These are phyloP conservation scores for Achaetomiella virescens DNA, from an alignment of 495 filamentous ascomycete genomes.

Conservation along the genomic window DNA sequence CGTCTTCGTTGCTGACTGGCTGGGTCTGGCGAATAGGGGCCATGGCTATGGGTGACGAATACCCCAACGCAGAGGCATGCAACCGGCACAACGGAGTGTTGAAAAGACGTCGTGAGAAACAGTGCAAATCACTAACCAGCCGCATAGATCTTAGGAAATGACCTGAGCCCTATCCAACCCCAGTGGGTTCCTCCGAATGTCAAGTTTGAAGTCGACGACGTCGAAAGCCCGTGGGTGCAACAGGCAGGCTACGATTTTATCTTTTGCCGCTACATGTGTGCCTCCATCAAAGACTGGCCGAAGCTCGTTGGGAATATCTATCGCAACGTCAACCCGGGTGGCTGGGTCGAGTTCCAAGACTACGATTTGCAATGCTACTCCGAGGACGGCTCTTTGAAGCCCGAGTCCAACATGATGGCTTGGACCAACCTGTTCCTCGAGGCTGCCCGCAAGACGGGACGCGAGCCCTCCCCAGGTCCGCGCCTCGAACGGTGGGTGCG, in stretches of 20 bases:
- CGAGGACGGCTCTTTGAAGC: conserved; percentile 26
- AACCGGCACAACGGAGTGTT: too few species aligned
- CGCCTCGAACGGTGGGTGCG: conserved; percentile 17
- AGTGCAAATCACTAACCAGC: too few species aligned
- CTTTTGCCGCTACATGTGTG: conserved; percentile 42
- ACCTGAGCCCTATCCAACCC: conserved; percentile 49
- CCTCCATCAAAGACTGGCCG: conserved; percentile 44
- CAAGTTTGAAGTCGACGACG: conserved; percentile 47
- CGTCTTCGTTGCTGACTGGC: not conserved
- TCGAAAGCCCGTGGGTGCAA: conserved; percentile 47
- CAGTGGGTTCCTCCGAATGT: conserved; percentile 48
- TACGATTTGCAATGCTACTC: conserved; percentile 29
- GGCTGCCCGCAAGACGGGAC: conserved; percentile 17
- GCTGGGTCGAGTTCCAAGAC: conserved; percentile 44
- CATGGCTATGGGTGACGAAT: conserved; percentile 10
- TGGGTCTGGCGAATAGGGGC: conserved; percentile 12
- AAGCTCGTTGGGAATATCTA: conserved; percentile 36
- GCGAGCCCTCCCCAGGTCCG: conserved; percentile 1
- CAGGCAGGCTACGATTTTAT: conserved; percentile 45
- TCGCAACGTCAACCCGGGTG: conserved; percentile 39
- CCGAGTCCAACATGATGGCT: conserved; percentile 18
- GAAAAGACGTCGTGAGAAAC: too few species aligned
- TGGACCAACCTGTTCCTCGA: conserved; percentile 29
- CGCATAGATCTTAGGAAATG: conserved; percentile 38
- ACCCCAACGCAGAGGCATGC: conserved; percentile 6